Evolutionary conservation across 2,329 filamentous ascomycete genomes (phyloP), one percentile per base, ranked within the genome.

Genomic region (Penicillium concentricum): DNA sequence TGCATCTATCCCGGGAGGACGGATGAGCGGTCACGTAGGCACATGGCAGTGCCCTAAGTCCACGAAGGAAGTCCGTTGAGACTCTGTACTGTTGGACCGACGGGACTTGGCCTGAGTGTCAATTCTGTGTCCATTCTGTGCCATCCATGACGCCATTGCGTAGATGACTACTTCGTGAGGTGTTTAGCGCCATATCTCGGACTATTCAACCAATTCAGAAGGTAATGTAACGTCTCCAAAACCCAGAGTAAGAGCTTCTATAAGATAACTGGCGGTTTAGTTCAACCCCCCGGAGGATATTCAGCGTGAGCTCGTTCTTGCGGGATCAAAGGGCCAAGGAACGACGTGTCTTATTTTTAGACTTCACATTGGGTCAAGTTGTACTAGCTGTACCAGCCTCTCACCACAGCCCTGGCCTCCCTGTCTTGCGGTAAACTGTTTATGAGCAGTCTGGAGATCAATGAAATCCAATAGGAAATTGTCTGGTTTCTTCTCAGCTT

Each of bases 21-120:
- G 41, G 45, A 50, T 26, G 34, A 28, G 28, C n/a, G 20, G 32
- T 50, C 26, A 35, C 35, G 32, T 35, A 39, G 12, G 24, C 37
- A 30, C 55, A 57, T 61, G 58, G 53, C 53, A 52, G 34, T 41
- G n/a, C 12, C n/a, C 42, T 51, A 56, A 20, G 20, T 35, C 28
- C 37, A 24, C 22, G n/a, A 41, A 32, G 13, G 26, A 46, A 28
- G 9, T 28, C 24, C 16, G 5, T 30, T 28, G 6, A 10, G 5
- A n/a, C 13, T 30, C 24, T 18, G 35, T n/a, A 3, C 12, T 22
- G 15, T 28, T 52, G 15, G 7, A 9, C 54, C 2, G 13, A 46
- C 22, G 34, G 22, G 34, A 45, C 22, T 45, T 28, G 30, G 34
- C 20, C 34, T n/a, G 13, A n/a, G 43, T 52, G 24, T 18, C 26